phyloP scores from a whole-genome alignment of 352 stramenopile genomes.

The Chrysophaeum taylorii region DNA sequence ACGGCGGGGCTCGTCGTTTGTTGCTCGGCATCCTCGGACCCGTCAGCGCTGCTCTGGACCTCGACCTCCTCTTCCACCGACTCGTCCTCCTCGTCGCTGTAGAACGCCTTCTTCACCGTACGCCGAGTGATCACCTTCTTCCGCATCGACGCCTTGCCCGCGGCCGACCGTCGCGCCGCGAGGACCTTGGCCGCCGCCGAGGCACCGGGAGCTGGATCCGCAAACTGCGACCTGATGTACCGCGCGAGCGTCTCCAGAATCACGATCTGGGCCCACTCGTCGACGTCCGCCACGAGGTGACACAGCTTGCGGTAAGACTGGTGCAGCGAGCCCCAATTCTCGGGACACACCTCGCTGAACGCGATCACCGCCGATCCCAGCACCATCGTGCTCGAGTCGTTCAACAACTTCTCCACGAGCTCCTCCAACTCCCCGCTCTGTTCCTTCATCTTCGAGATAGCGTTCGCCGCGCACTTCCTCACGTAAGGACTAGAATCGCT shows the following conservation, averaged over 20 bases:
- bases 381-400: conserved; percentile 90
- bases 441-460: conserved; percentile 82
- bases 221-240: conserved; percentile 92
- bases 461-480: conserved; percentile 89
- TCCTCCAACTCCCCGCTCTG: conserved; percentile 77
- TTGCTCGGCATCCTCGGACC: neutral
- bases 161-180: neutral
- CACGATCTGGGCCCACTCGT: conserved; percentile 96
- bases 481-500: conserved; percentile 88
- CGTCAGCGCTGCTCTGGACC: neutral
- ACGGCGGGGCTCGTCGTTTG: conserved; percentile 1
- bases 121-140: conserved; percentile 37
- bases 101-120: conserved; percentile 78
- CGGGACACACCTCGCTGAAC: conserved; percentile 87
- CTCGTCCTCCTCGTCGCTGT: conserved; percentile 90
- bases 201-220: conserved; percentile 63
- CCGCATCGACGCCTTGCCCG: neutral
- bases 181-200: neutral
- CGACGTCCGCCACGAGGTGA: conserved; percentile 91
- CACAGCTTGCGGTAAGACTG: conserved; percentile 88
- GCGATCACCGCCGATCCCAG: conserved; percentile 83
- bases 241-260: conserved; percentile 77
- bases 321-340: conserved; percentile 86
- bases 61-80: conserved; percentile 60
- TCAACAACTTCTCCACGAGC: conserved; percentile 81